Conservation (phyloP, 2,329 filamentous ascomycete genomes). For the Arthrobotrys musiformis region DNA sequence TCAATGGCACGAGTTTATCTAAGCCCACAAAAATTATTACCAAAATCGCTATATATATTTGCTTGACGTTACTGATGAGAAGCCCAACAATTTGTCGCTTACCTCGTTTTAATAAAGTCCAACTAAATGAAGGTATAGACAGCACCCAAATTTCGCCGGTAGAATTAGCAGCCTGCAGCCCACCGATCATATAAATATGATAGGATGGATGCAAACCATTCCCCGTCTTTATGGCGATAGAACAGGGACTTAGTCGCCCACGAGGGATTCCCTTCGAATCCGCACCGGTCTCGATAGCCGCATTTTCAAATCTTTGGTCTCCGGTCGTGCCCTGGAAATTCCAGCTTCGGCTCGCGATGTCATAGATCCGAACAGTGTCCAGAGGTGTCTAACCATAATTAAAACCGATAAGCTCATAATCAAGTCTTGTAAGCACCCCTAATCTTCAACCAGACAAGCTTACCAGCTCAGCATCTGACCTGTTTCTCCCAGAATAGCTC, state of each 20-base stretch:
- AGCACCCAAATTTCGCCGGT: conserved; percentile 27
- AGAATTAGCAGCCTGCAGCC: not conserved
- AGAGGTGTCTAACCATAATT: not conserved
- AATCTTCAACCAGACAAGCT: not conserved
- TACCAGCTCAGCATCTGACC: not conserved
- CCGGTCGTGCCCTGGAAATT: conserved; percentile 5
- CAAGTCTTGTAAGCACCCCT: not conserved
- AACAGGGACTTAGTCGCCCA: conserved; percentile 20
- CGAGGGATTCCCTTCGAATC: conserved; percentile 1
- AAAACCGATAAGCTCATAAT: not conserved
- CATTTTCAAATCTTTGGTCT: not conserved
- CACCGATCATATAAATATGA: conserved; percentile 40
- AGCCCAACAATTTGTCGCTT: not conserved
- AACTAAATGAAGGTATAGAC: conserved; percentile 13
- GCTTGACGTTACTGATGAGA: not conserved
- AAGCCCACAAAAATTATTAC: not conserved
- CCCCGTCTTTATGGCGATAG: not conserved
- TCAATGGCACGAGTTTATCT: not conserved
- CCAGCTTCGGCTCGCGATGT: conserved; percentile 19
- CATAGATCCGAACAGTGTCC: conserved; percentile 12
- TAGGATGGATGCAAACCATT: not conserved
- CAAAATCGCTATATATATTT: not conserved
- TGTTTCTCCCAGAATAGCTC: not conserved
- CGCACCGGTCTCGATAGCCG: not conserved
- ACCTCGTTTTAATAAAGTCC: conserved; percentile 19